Base-by-base conservation (phyloP, 1,284 basidiomycete genomes). In the Leccinum subrobustum region DNA sequence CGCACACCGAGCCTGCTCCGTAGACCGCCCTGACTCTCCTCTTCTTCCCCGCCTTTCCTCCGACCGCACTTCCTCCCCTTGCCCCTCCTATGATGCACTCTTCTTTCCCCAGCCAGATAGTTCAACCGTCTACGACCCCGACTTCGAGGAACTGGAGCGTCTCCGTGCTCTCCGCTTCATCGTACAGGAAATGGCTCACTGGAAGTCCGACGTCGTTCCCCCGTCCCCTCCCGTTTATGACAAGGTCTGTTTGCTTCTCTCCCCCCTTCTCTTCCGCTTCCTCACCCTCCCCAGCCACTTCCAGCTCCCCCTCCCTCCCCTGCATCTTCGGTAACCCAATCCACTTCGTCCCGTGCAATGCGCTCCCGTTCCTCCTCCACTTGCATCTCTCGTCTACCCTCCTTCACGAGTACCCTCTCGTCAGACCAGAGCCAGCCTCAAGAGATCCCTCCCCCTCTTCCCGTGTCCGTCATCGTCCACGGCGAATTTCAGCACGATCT, bases 321-420 rank as follows among this genome's bases (percentile, higher is more conserved):
- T 4, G 69, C 63, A 3, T 72, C 73, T 1, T 73, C 70, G 0
- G 44, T 64, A 1, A 63, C 70, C 1, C 66, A 70, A 39, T 73
- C 72, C 1, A 63, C 60, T 25, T 73, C 72, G 1, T 72, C 72
- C 1, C 73, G 72, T 3, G 57, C 39, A 1, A 16, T 73, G 54
- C 71, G 71, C 12, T 75, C 73, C 0, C 73, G 73, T 12, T 75
- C 71, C 0, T 75, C 73, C 0, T 75, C 70, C 0, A 72, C 57
- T 27, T 61, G 71, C 48, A 74, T 72, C 1, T 75, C 71, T 2
- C 72, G 73, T 52, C 66, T 72, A 0, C 73, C 73, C 11, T 72
- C 71, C 0, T 74, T 72, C 60, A 73, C 71, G 0, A 74, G 71
- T 31, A 72, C 71, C 6, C 73, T 72, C 60, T 74, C 73, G 1